Evolutionary conservation across 352 stramenopile species (phyloP).

Genomic region (Phytopythium mirpurense): DNA sequence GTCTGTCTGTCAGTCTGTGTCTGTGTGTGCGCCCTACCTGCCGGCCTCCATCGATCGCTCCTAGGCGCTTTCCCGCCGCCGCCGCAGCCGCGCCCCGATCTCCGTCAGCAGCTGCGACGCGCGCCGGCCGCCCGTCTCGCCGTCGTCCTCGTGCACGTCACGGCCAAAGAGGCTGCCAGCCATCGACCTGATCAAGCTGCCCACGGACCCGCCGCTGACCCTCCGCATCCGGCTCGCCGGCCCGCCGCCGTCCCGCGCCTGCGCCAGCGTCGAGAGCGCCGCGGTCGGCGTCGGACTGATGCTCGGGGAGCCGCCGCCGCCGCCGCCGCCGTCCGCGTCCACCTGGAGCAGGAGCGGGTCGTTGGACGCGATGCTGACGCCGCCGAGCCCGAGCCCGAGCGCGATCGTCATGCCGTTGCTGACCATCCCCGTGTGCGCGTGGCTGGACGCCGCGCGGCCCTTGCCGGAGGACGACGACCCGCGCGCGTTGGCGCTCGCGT

Average conservation of each 20-base stretch:
- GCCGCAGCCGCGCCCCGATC: slow-evolving; percentile 18
- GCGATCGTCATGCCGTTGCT: slow-evolving; percentile 14
- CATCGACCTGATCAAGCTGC: slow-evolving; percentile 60
- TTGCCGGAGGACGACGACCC: slow-evolving; percentile 38
- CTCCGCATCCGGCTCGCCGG: background rate
- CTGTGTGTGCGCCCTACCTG: background rate
- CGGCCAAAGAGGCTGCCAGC: slow-evolving; percentile 40
- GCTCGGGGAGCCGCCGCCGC: background rate
- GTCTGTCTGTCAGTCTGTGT: background rate
- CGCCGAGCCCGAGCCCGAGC: slow-evolving; percentile 9
- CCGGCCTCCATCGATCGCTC: background rate
- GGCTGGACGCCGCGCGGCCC: background rate
- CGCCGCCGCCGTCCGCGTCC: background rate
- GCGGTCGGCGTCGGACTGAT: background rate
- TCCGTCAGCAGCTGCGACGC: slow-evolving; percentile 40
- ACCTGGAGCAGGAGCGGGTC: background rate
- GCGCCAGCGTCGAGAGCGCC: no score
- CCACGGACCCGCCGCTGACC: slow-evolving; percentile 41
- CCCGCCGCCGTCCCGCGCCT: no score
- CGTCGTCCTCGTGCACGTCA: slow-evolving; percentile 21
- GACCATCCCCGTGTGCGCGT: slow-evolving; percentile 4
- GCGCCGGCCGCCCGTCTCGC: slow-evolving; percentile 20
- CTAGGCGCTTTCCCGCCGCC: background rate
- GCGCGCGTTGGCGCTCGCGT: slow-evolving; percentile 27
- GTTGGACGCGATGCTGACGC: background rate